These are phyloP conservation scores for Penicillium brevicompactum DNA, from an alignment of 2,329 filamentous ascomycete genomes.

Conservation along the genomic window DNA sequence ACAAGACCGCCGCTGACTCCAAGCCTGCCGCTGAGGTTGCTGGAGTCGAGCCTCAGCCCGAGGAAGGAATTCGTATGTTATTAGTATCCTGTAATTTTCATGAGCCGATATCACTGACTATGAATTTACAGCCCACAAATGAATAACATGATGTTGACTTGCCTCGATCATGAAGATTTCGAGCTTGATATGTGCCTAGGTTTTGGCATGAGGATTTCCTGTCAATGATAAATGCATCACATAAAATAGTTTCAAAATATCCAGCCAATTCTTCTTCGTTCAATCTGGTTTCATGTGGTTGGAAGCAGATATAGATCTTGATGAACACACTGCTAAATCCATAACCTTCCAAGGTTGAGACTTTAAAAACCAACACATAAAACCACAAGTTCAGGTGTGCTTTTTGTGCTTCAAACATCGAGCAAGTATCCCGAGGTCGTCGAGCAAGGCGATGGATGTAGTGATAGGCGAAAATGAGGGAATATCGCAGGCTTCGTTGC, in stretches of 20 bases:
- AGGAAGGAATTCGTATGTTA: conserved; percentile 60
- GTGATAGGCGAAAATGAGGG: too few relatives aligned
- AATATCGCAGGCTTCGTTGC: too few relatives aligned
- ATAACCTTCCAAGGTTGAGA: too few relatives aligned
- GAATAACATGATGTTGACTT: conserved; percentile 24
- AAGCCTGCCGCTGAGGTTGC: conserved; percentile 64
- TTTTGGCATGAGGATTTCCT: conserved; percentile 19
- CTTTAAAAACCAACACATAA: too few relatives aligned
- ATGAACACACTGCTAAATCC: too few relatives aligned
- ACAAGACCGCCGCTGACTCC: conserved; percentile 55
- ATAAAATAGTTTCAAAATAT: conserved; percentile 18
- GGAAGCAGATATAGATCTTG: too few relatives aligned
- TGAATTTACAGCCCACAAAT: conserved; percentile 37
- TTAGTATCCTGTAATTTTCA: conserved; percentile 27
- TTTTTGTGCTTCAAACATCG: too few relatives aligned
- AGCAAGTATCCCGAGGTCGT: too few relatives aligned
- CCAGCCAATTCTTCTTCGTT: not conserved
- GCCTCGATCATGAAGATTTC: conserved; percentile 5
- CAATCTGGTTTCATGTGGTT: too few relatives aligned
- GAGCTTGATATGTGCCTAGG: conserved; percentile 15
- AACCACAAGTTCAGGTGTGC: too few relatives aligned
- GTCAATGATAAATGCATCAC: conserved; percentile 27
- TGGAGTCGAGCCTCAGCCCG: conserved; percentile 60
- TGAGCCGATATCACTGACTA: conserved; percentile 26
- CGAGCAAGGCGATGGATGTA: too few relatives aligned